Conservation (phyloP, 2,329 filamentous ascomycete genomes). For the Botrytis sinoallii region DNA sequence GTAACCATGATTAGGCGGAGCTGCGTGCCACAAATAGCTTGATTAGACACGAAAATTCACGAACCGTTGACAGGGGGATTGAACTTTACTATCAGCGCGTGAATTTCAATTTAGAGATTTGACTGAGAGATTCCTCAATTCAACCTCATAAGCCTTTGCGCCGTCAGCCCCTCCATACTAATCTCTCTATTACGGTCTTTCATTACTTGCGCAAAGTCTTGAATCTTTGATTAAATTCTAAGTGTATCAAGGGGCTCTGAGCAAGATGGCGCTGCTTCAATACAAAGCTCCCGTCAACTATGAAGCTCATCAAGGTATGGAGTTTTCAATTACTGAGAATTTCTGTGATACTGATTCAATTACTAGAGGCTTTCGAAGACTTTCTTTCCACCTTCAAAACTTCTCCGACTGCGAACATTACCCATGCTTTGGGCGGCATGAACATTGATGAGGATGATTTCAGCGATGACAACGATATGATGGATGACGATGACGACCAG, state of each 20-base stretch:
- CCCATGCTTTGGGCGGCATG: slow-evolving; percentile 78
- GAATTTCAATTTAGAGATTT: slow-evolving; percentile 19
- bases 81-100: slow-evolving; percentile 11
- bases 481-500: slow-evolving; percentile 73
- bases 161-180: slow-evolving; percentile 9
- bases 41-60: slow-evolving; percentile 18
- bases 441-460: slow-evolving; percentile 83
- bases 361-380: slow-evolving; percentile 73
- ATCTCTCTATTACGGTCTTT: neutral
- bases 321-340: slow-evolving; percentile 9
- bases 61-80: slow-evolving; percentile 11
- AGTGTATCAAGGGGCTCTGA: slow-evolving; percentile 26
- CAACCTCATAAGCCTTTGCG: slow-evolving; percentile 16
- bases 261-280: slow-evolving; percentile 74
- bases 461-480: slow-evolving; percentile 89
- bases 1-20: neutral
- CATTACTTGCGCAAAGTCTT: slow-evolving; percentile 3
- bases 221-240: neutral
- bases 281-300: slow-evolving; percentile 82
- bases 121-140: slow-evolving; percentile 11
- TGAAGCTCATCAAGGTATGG: slow-evolving; percentile 75
- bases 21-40: neutral
- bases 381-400: slow-evolving; percentile 90
- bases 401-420: slow-evolving; percentile 65
- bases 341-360: neutral